A percentile compares a stretch with the other conserved stretches of the same genome.
Evolutionary conservation across 345 rosid species (phyloP).

Genomic region (Citrus cavaleriei): DNA sequence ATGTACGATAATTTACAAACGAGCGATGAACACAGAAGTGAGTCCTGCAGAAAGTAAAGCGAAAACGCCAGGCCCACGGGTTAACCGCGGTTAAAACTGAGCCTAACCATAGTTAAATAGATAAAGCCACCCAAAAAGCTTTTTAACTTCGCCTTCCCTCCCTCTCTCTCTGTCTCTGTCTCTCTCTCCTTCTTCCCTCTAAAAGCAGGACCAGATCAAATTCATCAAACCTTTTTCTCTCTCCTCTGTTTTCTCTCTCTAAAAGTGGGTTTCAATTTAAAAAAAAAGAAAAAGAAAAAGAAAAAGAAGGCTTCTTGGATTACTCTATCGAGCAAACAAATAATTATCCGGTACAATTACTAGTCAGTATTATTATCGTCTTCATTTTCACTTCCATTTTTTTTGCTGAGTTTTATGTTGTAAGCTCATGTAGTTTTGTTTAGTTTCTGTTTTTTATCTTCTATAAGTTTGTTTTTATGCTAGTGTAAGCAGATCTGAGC

Average conservation of each 20-base stretch:
- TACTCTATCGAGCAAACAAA: background rate
- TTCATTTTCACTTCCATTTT: background rate
- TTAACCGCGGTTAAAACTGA: conserved; percentile 18
- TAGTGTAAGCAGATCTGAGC: conserved; percentile 5
- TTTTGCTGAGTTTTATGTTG: background rate
- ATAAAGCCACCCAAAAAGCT: too few species aligned
- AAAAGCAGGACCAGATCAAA: background rate
- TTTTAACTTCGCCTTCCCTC: background rate
- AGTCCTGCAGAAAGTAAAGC: background rate
- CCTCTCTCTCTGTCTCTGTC: background rate
- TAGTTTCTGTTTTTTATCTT: background rate
- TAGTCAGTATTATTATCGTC: background rate
- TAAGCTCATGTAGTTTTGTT: background rate
- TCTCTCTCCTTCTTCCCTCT: background rate
- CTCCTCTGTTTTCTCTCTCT: background rate
- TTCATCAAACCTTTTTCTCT: background rate
- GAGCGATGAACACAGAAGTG: background rate
- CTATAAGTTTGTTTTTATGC: background rate
- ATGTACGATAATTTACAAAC: background rate
- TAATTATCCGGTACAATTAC: background rate
- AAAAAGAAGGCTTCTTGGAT: too few species aligned
- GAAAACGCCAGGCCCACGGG: background rate
- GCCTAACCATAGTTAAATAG: conserved; percentile 15
- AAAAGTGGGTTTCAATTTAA: too few species aligned
- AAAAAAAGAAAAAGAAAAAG: too few species aligned